phyloP scores from a whole-genome alignment of 2,329 filamentous ascomycete genomes.

The Lasiodiplodia hormozganensis region DNA sequence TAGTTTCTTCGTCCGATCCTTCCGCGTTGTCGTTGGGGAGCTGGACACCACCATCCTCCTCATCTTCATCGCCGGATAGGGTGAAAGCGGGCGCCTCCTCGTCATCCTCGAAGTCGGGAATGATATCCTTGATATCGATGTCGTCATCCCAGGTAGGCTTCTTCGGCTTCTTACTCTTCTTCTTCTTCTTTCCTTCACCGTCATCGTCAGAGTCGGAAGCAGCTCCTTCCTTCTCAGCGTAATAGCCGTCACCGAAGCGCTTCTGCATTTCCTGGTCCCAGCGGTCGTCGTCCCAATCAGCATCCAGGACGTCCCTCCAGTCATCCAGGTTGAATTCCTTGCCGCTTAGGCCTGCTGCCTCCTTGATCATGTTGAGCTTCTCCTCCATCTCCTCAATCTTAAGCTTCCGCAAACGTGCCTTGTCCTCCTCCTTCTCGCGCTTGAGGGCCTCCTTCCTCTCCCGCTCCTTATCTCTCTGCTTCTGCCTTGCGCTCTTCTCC shows the following conservation, averaged over 20 bases:
- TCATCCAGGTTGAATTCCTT: conserved; percentile 75
- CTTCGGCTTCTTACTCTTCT: conserved; percentile 68
- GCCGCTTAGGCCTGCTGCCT: conserved; percentile 80
- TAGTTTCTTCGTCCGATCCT: conserved; percentile 45
- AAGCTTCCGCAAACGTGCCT: conserved; percentile 81
- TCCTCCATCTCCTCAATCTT: conserved; percentile 90
- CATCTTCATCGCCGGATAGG: conserved; percentile 62
- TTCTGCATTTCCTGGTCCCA: conserved; percentile 93
- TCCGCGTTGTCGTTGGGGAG: conserved; percentile 37
- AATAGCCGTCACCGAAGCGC: conserved; percentile 90
- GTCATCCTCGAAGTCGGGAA: conserved; percentile 79
- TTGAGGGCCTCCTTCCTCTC: conserved; percentile 81
- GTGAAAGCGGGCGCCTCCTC: conserved; percentile 58
- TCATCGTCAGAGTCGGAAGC: conserved; percentile 30
- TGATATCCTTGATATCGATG: conserved; percentile 92
- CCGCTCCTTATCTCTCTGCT: conserved; percentile 77
- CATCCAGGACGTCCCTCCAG: conserved; percentile 84
- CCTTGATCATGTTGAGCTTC: conserved; percentile 86
- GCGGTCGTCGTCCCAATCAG: conserved; percentile 83
- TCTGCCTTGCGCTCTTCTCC: conserved; percentile 77
- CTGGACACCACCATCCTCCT: conserved; percentile 43
- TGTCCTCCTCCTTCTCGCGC: conserved; percentile 76
- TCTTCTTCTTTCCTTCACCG: conserved; percentile 37
- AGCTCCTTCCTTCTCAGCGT: conserved; percentile 68
- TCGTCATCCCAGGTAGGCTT: conserved; percentile 96